Conservation (phyloP, 1,284 basidiomycete genomes). For the Trichosporon ovoides region DNA sequence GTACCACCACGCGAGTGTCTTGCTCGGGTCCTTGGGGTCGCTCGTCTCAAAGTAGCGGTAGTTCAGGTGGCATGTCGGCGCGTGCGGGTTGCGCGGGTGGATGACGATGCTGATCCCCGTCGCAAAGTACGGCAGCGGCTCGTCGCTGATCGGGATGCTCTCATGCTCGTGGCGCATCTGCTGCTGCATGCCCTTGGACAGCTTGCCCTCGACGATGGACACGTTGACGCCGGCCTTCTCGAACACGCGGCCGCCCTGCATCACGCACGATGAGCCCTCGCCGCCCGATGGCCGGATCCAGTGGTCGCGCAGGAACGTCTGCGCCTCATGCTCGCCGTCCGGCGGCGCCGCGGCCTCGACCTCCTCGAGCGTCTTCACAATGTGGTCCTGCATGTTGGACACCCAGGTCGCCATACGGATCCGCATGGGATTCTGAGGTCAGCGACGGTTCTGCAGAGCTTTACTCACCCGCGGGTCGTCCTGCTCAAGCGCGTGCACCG, state of each 20-base stretch:
- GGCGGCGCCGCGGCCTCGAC: conserved; percentile 62
- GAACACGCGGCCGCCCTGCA: conserved; percentile 67
- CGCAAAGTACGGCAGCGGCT: conserved; percentile 82
- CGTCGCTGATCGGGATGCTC: conserved; percentile 58
- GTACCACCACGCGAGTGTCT: conserved; percentile 92
- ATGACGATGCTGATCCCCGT: conserved; percentile 87
- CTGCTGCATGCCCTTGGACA: conserved; percentile 80
- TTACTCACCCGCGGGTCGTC: conserved; percentile 47
- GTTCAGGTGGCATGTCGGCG: conserved; percentile 92
- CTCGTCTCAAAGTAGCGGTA: conserved; percentile 96
- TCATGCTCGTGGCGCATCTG: conserved; percentile 93
- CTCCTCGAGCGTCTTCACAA: conserved; percentile 71
- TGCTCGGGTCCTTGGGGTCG: conserved; percentile 52
- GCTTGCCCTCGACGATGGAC: conserved; percentile 79
- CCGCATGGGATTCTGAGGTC: conserved; percentile 61
- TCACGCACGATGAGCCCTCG: conserved; percentile 79
- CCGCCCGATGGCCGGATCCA: conserved; percentile 79
- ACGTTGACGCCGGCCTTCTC: conserved; percentile 98
- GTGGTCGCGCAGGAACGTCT: conserved; percentile 72
- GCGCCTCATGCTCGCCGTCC: conserved; percentile 42
- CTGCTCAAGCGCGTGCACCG: conserved; percentile 37
- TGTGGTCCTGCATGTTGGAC: conserved; percentile 70
- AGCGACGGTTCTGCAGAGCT: too few species aligned
- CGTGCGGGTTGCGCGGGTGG: conserved; percentile 86
- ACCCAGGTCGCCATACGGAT: conserved; percentile 75